These are phyloP conservation scores for Ophiocordyceps camponoti-floridani DNA, from an alignment of 2,329 filamentous ascomycete genomes.

Conservation along the genomic window DNA sequence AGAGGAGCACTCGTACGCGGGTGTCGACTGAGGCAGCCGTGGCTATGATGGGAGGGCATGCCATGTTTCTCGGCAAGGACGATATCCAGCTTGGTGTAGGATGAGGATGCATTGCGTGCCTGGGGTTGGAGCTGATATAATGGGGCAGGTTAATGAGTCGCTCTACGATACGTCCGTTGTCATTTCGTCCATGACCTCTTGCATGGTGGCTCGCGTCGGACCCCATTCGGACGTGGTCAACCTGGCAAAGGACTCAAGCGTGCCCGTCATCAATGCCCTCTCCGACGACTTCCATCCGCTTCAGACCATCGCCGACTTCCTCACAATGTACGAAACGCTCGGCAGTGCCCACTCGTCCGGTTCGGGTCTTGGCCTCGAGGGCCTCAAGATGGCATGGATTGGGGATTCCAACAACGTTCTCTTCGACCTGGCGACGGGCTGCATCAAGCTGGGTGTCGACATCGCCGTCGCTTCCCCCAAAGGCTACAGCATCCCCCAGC, in stretches of 20 bases:
- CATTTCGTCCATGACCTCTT: conserved; percentile 83
- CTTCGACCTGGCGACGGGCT: conserved; percentile 79
- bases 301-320: conserved; percentile 84
- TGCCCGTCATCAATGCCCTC: conserved; percentile 74
- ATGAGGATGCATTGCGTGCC: too few species aligned
- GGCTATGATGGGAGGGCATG: conserved; percentile 71
- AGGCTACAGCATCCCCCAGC: conserved; percentile 63
- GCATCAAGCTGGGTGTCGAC: conserved; percentile 72
- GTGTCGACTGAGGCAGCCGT: conserved; percentile 88
- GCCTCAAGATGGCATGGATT: conserved; percentile 86
- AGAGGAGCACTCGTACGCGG: conserved; percentile 82
- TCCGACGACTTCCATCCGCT: conserved; percentile 87
- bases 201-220: conserved; percentile 64
- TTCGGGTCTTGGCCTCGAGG: conserved; percentile 48
- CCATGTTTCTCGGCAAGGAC: conserved; percentile 91
- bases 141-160: conserved; percentile 63
- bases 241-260: conserved; percentile 53
- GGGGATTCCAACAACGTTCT: conserved; percentile 96
- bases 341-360: conserved; percentile 22
- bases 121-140: background rate
- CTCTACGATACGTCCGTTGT: conserved; percentile 84
- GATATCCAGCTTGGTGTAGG: conserved; percentile 86
- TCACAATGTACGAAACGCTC: conserved; percentile 74
- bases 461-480: conserved; percentile 73
- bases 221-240: conserved; percentile 57